Evolutionary conservation across 2,329 filamentous ascomycete genomes (phyloP).

Genomic region (Colletotrichum truncatum): DNA sequence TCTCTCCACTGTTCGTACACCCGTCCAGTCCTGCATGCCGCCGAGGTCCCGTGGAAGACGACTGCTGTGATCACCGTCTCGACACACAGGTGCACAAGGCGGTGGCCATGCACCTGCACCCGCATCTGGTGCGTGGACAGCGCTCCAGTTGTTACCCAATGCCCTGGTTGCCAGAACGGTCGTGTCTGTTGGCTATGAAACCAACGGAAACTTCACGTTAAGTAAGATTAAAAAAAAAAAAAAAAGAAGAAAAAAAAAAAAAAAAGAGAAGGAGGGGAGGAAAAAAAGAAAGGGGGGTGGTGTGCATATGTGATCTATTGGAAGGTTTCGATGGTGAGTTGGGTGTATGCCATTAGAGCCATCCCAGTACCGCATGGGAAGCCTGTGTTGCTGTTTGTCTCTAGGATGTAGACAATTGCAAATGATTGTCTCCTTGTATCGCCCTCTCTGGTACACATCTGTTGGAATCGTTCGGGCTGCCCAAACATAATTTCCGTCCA

Average conservation of each 20-base stretch:
- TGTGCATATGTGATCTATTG: neutral
- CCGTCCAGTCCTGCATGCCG: constrained; percentile 25
- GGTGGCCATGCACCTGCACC: neutral
- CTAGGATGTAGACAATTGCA: neutral
- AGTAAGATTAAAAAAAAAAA: too few species aligned
- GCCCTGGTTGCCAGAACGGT: too few species aligned
- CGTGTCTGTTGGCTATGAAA: too few species aligned
- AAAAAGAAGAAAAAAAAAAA: too few species aligned
- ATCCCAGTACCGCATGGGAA: too few species aligned
- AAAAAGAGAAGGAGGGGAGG: too few species aligned
- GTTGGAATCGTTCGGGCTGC: neutral
- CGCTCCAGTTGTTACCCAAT: neutral
- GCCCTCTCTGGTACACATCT: constrained; percentile 1
- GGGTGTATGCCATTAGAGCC: neutral
- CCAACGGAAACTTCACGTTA: too few species aligned
- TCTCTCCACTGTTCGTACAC: constrained; percentile 17
- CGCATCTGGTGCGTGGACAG: neutral
- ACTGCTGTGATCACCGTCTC: constrained; percentile 21
- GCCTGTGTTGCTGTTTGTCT: neutral
- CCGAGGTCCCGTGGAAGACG: constrained; percentile 24
- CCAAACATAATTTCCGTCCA: neutral
- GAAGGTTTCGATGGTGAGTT: neutral
- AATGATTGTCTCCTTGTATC: neutral
- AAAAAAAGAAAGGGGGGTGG: neutral
- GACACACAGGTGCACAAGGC: neutral